Evolutionary conservation across 768 basidiomycete genomes (phyloP).

Genomic region (Roridomyces roridus): DNA sequence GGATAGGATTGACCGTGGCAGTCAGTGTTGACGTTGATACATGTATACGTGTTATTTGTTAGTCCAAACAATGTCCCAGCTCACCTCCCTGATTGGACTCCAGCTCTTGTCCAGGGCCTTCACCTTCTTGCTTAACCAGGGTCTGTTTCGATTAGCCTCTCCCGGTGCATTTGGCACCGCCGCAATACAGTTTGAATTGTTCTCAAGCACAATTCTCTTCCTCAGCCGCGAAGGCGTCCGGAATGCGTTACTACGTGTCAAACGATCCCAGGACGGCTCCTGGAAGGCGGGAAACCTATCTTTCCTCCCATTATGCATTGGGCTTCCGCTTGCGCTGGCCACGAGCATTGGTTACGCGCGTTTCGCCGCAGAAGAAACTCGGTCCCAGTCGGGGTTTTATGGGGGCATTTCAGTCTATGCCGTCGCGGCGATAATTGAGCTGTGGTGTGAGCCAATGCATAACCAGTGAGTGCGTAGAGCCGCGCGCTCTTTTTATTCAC

Average conservation of each 20-base stretch:
- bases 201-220: slow-evolving; percentile 90
- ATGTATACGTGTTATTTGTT: slow-evolving; percentile 30
- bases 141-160: slow-evolving; percentile 80
- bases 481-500: slow-evolving; percentile 24
- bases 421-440: slow-evolving; percentile 75
- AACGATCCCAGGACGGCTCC: slow-evolving; percentile 25
- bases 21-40: too few relatives aligned
- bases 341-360: slow-evolving; percentile 60
- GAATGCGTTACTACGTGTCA: slow-evolving; percentile 77
- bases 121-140: slow-evolving; percentile 91
- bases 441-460: slow-evolving; percentile 84
- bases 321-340: slow-evolving; percentile 65
- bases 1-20: too few relatives aligned
- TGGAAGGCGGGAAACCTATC: slow-evolving; percentile 51
- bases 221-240: slow-evolving; percentile 93
- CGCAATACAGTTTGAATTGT: slow-evolving; percentile 91
- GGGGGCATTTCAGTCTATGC: slow-evolving; percentile 74
- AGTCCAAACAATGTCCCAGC: slow-evolving; percentile 23
- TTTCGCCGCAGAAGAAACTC: slow-evolving; percentile 58
- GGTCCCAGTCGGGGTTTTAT: slow-evolving; percentile 68
- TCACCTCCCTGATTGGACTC: slow-evolving; percentile 76
- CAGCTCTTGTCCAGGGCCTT: slow-evolving; percentile 85
- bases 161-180: slow-evolving; percentile 90
- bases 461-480: slow-evolving; percentile 56
- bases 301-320: slow-evolving; percentile 71